phyloP scores from a whole-genome alignment of 202 grass and related monocot genomes.

The Carex arenaria region DNA sequence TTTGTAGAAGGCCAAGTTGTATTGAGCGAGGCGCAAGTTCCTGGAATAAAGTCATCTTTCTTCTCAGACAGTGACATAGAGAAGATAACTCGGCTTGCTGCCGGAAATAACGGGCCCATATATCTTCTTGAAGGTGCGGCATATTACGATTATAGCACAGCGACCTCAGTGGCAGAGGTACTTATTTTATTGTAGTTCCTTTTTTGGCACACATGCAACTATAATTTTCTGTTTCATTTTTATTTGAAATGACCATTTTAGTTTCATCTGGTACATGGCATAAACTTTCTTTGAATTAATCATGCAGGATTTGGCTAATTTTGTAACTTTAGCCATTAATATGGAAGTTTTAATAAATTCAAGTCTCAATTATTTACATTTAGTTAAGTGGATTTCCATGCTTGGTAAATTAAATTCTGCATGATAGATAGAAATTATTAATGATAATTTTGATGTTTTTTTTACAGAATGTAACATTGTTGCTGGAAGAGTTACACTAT shows the following conservation, averaged over 20 bases:
- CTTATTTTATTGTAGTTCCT: neutral
- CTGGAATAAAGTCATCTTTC: slow-evolving; percentile 46
- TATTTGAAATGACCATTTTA: neutral
- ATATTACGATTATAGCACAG: slow-evolving; percentile 28
- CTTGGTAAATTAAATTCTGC: neutral
- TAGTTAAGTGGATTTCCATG: neutral
- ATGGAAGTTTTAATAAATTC: neutral
- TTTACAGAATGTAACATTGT: slow-evolving; percentile 21
- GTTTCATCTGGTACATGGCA: neutral
- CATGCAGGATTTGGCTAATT: neutral
- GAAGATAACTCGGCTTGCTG: slow-evolving; percentile 27
- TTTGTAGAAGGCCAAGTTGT: slow-evolving; percentile 57
- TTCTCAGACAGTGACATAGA: slow-evolving; percentile 32
- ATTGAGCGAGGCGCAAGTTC: slow-evolving; percentile 21
- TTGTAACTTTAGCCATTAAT: neutral
- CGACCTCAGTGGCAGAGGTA: slow-evolving; percentile 23
- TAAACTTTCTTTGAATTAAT: neutral
- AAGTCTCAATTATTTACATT: neutral
- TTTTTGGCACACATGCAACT: neutral
- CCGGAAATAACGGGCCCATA: slow-evolving; percentile 7
- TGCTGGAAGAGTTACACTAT: slow-evolving; percentile 17
- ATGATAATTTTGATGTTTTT: neutral
- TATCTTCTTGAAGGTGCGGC: slow-evolving; percentile 48
- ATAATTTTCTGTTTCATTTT: neutral
- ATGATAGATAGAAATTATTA: neutral